Evolutionary conservation across 345 rosid species (phyloP), one percentile per base, ranked within the genome.

Genomic region (Hibiscus mutabilis): DNA sequence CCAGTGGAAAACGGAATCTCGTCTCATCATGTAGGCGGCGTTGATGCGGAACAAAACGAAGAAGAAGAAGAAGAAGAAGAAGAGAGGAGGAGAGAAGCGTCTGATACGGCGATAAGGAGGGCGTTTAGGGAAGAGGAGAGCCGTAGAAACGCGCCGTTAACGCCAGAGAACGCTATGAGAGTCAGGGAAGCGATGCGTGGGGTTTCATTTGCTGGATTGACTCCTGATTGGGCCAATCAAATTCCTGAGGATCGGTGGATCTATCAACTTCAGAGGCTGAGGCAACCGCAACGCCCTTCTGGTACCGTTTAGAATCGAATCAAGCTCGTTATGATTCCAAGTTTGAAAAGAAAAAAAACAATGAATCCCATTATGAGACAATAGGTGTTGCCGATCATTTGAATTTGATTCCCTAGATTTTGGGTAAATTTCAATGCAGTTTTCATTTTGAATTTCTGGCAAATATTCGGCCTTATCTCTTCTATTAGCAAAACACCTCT

Each of bases 151-250:
- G 91, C 95, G 69, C 91, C 96, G 74, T 68, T 94, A 78, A 49
- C 82, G 71, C 72, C 67, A 21, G 97, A 90, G 78, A 80, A 80
- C 61, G 89, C 92, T 12, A 55, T 60, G 69, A 80, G 93, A 68
- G 89, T 92, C 33, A 81, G 84, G 90, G 97, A 91, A 51, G 96
- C 96, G 11, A 94, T 91, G 97, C 90, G 97, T 0, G 88, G 91
- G 51, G 81, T 90, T 21, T 82, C 96, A 12, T 88, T 90, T n/a
- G 76, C 79, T 9, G 91, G 95, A 21, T 75, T 68, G 1, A 86
- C 89, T 77, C 98, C 98, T 66, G 91, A 82, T 65, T 92, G 99
- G 97, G 86, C 83, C 16, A 81, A 78, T 40, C 77, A 71, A 67
- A 78, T 87, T 46, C 83, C 91, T 0, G 97, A 92, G 65, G 88